Base-by-base conservation (phyloP, 2,329 filamentous ascomycete species). In the Grosmannia huntii region DNA sequence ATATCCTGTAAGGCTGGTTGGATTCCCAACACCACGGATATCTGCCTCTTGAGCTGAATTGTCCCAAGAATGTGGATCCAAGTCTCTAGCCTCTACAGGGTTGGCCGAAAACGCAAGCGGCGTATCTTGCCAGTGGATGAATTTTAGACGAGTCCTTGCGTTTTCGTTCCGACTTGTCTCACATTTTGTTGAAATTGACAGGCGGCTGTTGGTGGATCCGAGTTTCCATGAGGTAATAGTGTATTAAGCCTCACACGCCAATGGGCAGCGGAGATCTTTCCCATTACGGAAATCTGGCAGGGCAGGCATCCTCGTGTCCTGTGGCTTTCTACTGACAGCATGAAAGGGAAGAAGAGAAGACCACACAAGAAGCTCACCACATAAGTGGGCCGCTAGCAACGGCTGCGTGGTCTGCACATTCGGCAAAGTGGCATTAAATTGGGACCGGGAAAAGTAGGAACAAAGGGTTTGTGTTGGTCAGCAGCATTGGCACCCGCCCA, bases 181-280 rank as follows among this genome's bases (percentile, higher is more conserved):
- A 23, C n/a, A 49, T 25, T 16, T 23, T 21, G 16, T 25, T n/a
- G n/a, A 25, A 49, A 25, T 41, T 41, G 38, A 27, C 55, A 41
- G 44, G 31, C 25, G 50, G 31, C 33, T 44, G 55, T 56, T 56
- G 55, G 55, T 21, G 21, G 48, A 25, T 25, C n/a, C n/a, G 54
- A n/a, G 55, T 56, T 56, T 56, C 31, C 19, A 51, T 56, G 46
- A 56, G 55, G 55, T 56, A 56, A 56, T 56, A 50, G 55, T 33
- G 31, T 33, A 9, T 33, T 31, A 28, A 51, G 16, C 54, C 5
- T 27, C 16, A 21, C n/a, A n/a, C n/a, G n/a, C 28, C 48, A 44
- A 27, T 27, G 33, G 6, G 19, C 14, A 28, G n/a, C n/a, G n/a
- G 19, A n/a, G 51, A 36, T 28, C 28, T 41, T 41, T 6, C 38